A percentile compares a stretch with the other conserved stretches of the same genome.
Evolutionary conservation across 768 basidiomycete genomes (phyloP).

Genomic region (Tulasnella calospora): DNA sequence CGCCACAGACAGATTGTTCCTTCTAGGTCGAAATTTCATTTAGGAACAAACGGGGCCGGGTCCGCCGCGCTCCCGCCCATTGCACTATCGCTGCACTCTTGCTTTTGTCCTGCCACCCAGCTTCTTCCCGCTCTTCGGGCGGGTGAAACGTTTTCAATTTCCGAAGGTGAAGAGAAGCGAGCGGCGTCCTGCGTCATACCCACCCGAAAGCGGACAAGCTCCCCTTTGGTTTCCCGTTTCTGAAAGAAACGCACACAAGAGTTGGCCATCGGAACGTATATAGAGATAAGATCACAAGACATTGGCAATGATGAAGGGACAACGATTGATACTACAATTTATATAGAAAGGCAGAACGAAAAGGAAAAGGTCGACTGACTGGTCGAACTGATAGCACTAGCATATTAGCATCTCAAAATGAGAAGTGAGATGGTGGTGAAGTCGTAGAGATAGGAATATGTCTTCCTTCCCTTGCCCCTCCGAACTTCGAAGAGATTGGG

Average conservation of each 20-base stretch:
- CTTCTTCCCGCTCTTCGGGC: neutral
- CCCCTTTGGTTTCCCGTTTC: neutral
- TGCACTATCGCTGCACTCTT: neutral
- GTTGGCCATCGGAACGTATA: no score
- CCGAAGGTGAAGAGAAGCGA: neutral
- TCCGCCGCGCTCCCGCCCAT: neutral
- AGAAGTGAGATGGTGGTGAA: neutral
- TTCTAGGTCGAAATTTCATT: neutral
- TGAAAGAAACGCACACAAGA: neutral
- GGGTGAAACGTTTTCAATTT: neutral
- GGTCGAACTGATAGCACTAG: neutral
- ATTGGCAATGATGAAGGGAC: no score
- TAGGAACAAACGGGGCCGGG: neutral
- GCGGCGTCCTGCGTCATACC: neutral
- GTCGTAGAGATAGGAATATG: neutral
- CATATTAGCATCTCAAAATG: neutral
- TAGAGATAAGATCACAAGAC: neutral
- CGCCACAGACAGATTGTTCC: neutral
- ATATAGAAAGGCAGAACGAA: neutral
- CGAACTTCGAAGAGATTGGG: neutral
- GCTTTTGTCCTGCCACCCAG: neutral
- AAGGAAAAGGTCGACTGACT: neutral
- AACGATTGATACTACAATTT: neutral
- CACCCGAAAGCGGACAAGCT: neutral
- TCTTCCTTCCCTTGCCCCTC: neutral